Conservation (phyloP, 1,284 basidiomycete species). For the Thelephora terrestris region DNA sequence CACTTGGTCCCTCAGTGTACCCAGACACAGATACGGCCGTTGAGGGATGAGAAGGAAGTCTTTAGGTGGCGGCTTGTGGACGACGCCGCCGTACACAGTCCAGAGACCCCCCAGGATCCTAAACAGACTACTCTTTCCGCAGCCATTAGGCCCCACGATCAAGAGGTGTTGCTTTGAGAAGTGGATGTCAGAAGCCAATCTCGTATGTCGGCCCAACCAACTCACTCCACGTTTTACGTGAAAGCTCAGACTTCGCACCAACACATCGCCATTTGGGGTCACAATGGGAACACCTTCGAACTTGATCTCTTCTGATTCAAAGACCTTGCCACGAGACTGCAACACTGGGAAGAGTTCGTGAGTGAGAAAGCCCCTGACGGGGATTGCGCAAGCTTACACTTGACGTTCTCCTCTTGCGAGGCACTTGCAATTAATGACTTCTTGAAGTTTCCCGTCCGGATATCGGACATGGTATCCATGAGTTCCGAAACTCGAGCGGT, state of each 20-base stretch:
- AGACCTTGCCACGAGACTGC: constrained; percentile 66
- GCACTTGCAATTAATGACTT: constrained; percentile 80
- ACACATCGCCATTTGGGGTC: constrained; percentile 91
- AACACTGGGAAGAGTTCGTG: constrained; percentile 44
- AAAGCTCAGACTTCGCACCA: constrained; percentile 81
- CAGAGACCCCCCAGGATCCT: constrained; percentile 94
- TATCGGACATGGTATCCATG: constrained; percentile 87
- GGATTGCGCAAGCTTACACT: constrained; percentile 40
- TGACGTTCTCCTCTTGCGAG: constrained; percentile 67
- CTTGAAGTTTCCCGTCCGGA: constrained; percentile 78
- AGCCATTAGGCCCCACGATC: constrained; percentile 89
- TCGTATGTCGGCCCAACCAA: constrained; percentile 9
- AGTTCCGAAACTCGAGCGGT: constrained; percentile 86
- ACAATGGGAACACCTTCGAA: constrained; percentile 94
- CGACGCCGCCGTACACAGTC: constrained; percentile 92
- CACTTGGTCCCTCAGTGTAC: constrained; percentile 90
- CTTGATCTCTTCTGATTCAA: constrained; percentile 81
- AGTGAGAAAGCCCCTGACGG: neutral
- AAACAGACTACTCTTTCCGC: constrained; percentile 88
- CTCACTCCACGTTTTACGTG: constrained; percentile 82
- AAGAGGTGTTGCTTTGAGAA: constrained; percentile 69
- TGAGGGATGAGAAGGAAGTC: constrained; percentile 96
- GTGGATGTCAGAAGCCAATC: neutral
- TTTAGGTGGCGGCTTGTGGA: constrained; percentile 85
- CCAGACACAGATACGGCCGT: constrained; percentile 87